Evolutionary conservation across 1,139 yeast genomes (phyloP), one percentile per base, ranked within the genome.

Genomic region (Taphrina pruni): DNA sequence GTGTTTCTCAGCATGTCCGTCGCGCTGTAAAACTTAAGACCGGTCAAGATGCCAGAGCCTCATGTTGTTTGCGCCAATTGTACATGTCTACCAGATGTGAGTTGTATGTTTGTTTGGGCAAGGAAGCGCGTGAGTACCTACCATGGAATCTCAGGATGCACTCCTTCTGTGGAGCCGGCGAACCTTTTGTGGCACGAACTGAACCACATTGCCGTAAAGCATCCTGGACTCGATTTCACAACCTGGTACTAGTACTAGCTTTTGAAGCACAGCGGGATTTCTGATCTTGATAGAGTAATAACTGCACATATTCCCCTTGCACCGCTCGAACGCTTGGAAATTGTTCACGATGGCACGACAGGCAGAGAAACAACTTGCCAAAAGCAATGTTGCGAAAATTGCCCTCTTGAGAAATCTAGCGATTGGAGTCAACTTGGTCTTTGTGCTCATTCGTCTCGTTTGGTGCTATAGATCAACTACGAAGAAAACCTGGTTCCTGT

Each of bases 301-400:
- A 2, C 4, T 26, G 32, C 32, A 4, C 2, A 26, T 26, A 26
- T 26, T 26, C 32, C 4, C 4, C 32, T 26, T 26, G 32, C 4
- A 26, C 32, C 32, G 32, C 32, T 26, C 32, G 32, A 26, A 26
- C 32, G 32, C 4, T 26, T 26, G 32, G 32, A 26, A 4, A 26
- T 26, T 26, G 32, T 26, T 26, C 32, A 26, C 32, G 32, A 86
- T 86, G 89, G 89, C 89, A 0, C 86, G 87, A 68, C 85, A 87
- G 60, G 81, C 88, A 6, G 85, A 85, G 45, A 90, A 90, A 80
- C 89, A 88, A 75, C 86, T 83, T 73, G 96, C 95, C 0, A 79
- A 79, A 0, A 75, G 85, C 71, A 90, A 90, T 75, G 75, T 78
- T 11, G 80, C 81, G 58, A 82, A 85, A 5, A 81, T 90, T 69